Percentiles rank a stretch among this genome's conserved stretches.
Conservation (phyloP, 2,329 filamentous ascomycete genomes). For the Parastagonospora nodorum region DNA sequence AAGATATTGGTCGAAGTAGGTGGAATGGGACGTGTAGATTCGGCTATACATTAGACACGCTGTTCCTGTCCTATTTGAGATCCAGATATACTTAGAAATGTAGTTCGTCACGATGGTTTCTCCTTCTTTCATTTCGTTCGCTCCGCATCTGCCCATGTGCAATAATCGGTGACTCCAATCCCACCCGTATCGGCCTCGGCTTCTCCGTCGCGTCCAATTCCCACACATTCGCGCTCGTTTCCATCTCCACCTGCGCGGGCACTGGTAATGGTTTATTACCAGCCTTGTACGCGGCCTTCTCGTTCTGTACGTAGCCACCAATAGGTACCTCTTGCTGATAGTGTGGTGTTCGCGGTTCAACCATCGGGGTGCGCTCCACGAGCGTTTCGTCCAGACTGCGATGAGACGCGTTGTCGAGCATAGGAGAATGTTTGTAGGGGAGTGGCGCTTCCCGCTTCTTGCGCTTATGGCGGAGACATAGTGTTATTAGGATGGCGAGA, state of each 20-base stretch:
- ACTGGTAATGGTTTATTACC: neutral
- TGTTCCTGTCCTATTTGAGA: neutral
- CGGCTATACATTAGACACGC: slow-evolving; percentile 7
- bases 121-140: neutral
- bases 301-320: neutral
- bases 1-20: slow-evolving; percentile 63
- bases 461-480: slow-evolving; percentile 13
- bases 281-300: slow-evolving; percentile 4
- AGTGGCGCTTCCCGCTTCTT: slow-evolving; percentile 1
- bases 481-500: slow-evolving; percentile 13
- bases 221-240: slow-evolving; percentile 15
- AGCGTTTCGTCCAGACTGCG: neutral
- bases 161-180: slow-evolving; percentile 7
- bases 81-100: neutral
- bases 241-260: slow-evolving; percentile 8
- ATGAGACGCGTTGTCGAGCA: neutral
- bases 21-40: slow-evolving; percentile 18
- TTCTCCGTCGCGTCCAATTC: slow-evolving; percentile 13
- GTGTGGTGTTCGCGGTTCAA: neutral
- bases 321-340: neutral
- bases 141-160: neutral
- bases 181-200: neutral
- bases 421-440: neutral
- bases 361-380: neutral
- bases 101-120: neutral